Percentiles rank a stretch among this genome's conserved stretches.
These are phyloP conservation scores for Cyclotella kingstonii DNA, from an alignment of 108 stramenopile genomes.

Conservation along the genomic window DNA sequence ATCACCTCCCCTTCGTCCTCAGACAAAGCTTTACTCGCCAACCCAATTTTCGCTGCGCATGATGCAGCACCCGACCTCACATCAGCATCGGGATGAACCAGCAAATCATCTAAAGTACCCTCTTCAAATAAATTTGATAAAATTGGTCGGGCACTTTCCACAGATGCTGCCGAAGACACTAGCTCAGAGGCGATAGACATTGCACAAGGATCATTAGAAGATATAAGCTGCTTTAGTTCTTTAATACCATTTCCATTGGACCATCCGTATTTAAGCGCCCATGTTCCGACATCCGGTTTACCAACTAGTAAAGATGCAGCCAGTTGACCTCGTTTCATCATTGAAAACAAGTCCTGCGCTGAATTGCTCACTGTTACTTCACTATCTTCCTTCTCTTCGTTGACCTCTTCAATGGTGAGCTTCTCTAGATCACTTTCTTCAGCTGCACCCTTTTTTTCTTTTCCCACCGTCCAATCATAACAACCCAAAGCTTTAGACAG, in stretches of 20 bases:
- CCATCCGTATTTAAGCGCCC: conserved; percentile 75
- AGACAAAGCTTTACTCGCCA: conserved; percentile 62
- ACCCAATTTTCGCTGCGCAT: conserved; percentile 80
- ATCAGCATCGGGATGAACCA: conserved; percentile 60
- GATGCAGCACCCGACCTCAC: conserved; percentile 83
- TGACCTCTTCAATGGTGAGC: conserved; percentile 67
- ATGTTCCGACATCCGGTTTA: conserved; percentile 62
- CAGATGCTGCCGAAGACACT: conserved; percentile 69
- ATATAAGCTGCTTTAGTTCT: conserved; percentile 49
- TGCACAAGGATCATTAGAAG: conserved; percentile 62
- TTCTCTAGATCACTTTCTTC: conserved; percentile 18
- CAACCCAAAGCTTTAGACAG: conserved; percentile 46
- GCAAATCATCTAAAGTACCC: conserved; percentile 55
- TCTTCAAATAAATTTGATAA: conserved; percentile 54
- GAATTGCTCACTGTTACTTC: conserved; percentile 24
- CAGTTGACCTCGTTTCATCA: conserved; percentile 66
- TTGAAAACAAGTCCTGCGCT: conserved; percentile 33
- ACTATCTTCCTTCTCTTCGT: conserved; percentile 60
- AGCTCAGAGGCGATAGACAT: conserved; percentile 84
- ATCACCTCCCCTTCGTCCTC: conserved; percentile 71
- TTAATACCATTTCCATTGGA: conserved; percentile 33
- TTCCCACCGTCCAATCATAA: conserved; percentile 32
- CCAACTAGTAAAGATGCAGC: conserved; percentile 65
- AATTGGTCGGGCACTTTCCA: conserved; percentile 58
- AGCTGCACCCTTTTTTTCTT: conserved; percentile 26